phyloP scores from a whole-genome alignment of 2,329 filamentous ascomycete species.

The Aspergillus neotritici region DNA sequence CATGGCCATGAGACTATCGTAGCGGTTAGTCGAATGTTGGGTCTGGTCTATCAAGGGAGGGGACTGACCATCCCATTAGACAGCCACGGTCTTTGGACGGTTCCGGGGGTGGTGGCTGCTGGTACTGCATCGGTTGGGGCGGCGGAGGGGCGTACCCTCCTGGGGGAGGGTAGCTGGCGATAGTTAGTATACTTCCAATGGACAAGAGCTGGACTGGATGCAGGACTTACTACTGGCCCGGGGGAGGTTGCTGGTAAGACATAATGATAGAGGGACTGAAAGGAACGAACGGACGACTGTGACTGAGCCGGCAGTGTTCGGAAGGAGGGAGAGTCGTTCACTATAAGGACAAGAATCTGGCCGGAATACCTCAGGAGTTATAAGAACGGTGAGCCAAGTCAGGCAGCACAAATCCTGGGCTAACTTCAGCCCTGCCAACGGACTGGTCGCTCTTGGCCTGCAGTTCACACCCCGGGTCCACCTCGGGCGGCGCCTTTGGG shows the following conservation, averaged over 20 bases:
- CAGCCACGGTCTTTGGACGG: slow-evolving; percentile 15
- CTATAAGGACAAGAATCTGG: not conserved
- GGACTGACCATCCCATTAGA: slow-evolving; percentile 13
- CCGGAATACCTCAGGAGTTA: too few relatives aligned
- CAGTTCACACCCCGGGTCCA: too few relatives aligned
- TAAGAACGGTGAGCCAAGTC: not conserved
- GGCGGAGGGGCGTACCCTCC: slow-evolving; percentile 4
- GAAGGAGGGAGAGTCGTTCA: not conserved
- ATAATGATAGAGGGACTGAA: not conserved
- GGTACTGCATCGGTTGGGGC: slow-evolving; percentile 16
- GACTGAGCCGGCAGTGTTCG: too few relatives aligned
- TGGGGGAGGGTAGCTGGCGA: slow-evolving; percentile 10
- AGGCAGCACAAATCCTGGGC: slow-evolving; percentile 10
- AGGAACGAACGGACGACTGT: too few relatives aligned
- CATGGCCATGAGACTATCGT: slow-evolving; percentile 13
- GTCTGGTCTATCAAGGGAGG: not conserved
- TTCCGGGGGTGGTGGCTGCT: slow-evolving; percentile 11
- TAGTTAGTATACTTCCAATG: not conserved
- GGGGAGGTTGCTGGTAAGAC: slow-evolving; percentile 10
- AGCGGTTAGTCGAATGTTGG: not conserved
- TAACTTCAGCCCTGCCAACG: slow-evolving; percentile 19
- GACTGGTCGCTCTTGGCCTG: not conserved
- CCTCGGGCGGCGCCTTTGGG: too few relatives aligned
- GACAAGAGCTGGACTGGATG: not conserved
- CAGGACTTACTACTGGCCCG: slow-evolving; percentile 4